These are phyloP conservation scores for Phaeolepiota aurea DNA, from an alignment of 768 basidiomycete species.

Conservation along the genomic window DNA sequence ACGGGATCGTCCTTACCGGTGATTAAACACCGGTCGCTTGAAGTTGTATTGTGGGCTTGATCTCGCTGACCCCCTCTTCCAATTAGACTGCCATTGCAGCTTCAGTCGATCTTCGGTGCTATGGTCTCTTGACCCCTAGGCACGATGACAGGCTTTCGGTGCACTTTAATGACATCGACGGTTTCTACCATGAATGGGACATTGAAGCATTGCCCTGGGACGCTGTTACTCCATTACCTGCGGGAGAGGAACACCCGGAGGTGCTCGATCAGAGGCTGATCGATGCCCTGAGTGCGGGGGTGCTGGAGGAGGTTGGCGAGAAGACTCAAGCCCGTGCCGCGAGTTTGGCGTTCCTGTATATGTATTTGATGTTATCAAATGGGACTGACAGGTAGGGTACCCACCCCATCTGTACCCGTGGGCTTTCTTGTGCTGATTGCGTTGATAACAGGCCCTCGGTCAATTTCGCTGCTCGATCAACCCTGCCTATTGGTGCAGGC, in stretches of 20 bases:
- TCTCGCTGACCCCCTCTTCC: slow-evolving; percentile 9
- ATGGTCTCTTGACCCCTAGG: slow-evolving; percentile 73
- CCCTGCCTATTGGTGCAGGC: slow-evolving; percentile 90
- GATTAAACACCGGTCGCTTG: slow-evolving; percentile 3
- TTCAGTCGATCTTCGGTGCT: slow-evolving; percentile 92
- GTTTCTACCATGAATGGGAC: slow-evolving; percentile 78
- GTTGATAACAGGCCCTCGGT: slow-evolving; percentile 53
- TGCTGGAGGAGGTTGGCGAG: slow-evolving; percentile 26
- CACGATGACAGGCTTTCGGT: slow-evolving; percentile 67
- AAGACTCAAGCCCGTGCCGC: slow-evolving; percentile 33
- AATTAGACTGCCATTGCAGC: slow-evolving; percentile 92
- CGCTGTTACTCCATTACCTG: slow-evolving; percentile 43
- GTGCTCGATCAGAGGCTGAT: slow-evolving; percentile 68
- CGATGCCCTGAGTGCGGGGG: slow-evolving; percentile 52
- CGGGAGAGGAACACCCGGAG: slow-evolving; percentile 50
- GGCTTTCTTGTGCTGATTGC: neutral
- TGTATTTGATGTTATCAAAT: slow-evolving; percentile 76
- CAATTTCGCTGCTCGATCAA: slow-evolving; percentile 77
- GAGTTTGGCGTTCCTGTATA: slow-evolving; percentile 76
- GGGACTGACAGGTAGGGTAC: slow-evolving; percentile 41
- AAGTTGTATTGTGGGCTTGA: neutral
- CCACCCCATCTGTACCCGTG: slow-evolving; percentile 5
- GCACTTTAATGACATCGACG: slow-evolving; percentile 70
- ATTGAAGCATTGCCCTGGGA: slow-evolving; percentile 75
- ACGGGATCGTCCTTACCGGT: slow-evolving; percentile 5